phyloP scores from a whole-genome alignment of 2,329 filamentous ascomycete species.

The Stylonectria norvegica region DNA sequence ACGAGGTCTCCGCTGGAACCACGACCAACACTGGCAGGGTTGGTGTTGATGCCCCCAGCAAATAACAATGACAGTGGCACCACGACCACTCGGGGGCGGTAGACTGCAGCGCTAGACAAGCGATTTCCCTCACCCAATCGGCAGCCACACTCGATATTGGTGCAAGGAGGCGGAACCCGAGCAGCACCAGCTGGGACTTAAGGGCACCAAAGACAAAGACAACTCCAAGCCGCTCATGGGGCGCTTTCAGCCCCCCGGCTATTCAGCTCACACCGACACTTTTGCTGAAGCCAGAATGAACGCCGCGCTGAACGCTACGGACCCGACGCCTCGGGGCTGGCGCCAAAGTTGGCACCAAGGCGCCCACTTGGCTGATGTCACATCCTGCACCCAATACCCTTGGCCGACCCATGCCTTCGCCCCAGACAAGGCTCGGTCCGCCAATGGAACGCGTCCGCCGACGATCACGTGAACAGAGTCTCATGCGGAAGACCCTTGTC shows the following conservation, averaged over 20 bases:
- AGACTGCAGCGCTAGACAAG: constrained; percentile 2
- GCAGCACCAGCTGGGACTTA: too few species aligned
- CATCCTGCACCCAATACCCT: constrained; percentile 9
- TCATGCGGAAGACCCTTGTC: constrained; percentile 35
- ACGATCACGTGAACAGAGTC: constrained; percentile 32
- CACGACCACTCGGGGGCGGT: too few species aligned
- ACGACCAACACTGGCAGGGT: constrained; percentile 2
- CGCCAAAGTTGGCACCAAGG: constrained; percentile 17
- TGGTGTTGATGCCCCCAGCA: too few species aligned
- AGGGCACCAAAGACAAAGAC: too few species aligned
- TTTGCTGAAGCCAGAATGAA: too few species aligned
- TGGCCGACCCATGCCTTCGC: constrained; percentile 7
- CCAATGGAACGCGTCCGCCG: constrained; percentile 36
- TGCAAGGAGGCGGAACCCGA: constrained; percentile 6
- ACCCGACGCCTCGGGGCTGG: constrained; percentile 21
- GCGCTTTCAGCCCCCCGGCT: background rate
- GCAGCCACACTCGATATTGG: constrained; percentile 10
- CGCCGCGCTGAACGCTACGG: constrained; percentile 6
- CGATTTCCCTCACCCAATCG: constrained; percentile 6
- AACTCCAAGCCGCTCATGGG: too few species aligned
- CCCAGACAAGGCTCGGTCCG: constrained; percentile 35
- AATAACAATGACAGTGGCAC: constrained; percentile 1
- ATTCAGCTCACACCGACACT: constrained; percentile 22
- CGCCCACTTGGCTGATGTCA: constrained; percentile 17
- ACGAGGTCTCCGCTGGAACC: too few species aligned